A percentile compares a stretch with the other conserved stretches of the same genome.
phyloP scores from a whole-genome alignment of 331 rosid genomes.

The Stylosanthes scabra region DNA sequence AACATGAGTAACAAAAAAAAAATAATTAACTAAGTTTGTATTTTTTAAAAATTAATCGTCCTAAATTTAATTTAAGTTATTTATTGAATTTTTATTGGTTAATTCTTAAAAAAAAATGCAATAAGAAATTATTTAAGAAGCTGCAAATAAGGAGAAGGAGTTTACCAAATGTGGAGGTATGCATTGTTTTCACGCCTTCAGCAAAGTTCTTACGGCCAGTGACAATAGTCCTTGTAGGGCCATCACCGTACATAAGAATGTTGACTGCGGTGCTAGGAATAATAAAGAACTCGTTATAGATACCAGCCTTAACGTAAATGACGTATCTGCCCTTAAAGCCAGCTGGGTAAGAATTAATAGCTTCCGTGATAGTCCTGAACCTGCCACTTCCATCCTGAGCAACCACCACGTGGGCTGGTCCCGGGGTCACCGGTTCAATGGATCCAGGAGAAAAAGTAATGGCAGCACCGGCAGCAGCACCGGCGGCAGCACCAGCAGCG shows the following conservation, averaged over 20 bases:
- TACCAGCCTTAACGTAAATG: slow-evolving; percentile 58
- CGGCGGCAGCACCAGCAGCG: no score
- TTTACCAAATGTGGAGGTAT: slow-evolving; percentile 57
- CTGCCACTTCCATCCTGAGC: slow-evolving; percentile 62
- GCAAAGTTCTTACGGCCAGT: slow-evolving; percentile 50
- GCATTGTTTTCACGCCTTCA: slow-evolving; percentile 53
- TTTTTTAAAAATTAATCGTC: no score
- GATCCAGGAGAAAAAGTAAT: neutral
- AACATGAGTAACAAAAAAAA: no score
- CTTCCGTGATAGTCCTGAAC: slow-evolving; percentile 46
- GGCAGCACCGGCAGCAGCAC: no score
- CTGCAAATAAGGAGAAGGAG: neutral
- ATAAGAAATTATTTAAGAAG: neutral
- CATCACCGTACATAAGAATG: slow-evolving; percentile 59
- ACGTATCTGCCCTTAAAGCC: slow-evolving; percentile 41
- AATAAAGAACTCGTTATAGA: slow-evolving; percentile 46
- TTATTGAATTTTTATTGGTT: no score
- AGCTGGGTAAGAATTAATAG: slow-evolving; percentile 55
- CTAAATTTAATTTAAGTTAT: no score
- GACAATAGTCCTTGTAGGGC: slow-evolving; percentile 53
- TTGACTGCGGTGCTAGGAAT: slow-evolving; percentile 38
- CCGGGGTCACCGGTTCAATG: neutral
- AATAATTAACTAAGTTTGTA: no score
- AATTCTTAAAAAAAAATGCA: neutral
- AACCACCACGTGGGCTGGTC: slow-evolving; percentile 42